These are phyloP conservation scores for Cadophora gregata DNA, from an alignment of 2,329 filamentous ascomycete genomes.

Conservation along the genomic window DNA sequence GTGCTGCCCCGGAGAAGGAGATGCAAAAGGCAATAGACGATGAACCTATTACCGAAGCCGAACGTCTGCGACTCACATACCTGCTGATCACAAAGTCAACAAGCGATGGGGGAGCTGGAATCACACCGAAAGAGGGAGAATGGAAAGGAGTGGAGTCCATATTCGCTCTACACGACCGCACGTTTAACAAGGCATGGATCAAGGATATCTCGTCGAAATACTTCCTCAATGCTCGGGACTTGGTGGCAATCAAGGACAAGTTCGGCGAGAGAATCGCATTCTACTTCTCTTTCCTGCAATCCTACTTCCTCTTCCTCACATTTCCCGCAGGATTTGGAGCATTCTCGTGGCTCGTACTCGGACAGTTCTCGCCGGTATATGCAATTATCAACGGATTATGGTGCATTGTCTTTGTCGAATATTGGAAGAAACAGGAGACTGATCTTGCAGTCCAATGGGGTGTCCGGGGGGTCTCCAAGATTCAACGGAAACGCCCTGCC, in stretches of 20 bases:
- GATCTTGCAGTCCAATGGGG: slow-evolving; percentile 90
- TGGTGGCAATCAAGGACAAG: slow-evolving; percentile 77
- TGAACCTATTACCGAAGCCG: slow-evolving; percentile 84
- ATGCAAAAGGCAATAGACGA: slow-evolving; percentile 69
- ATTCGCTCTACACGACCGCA: slow-evolving; percentile 80
- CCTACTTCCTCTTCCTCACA: slow-evolving; percentile 86
- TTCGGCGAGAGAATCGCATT: slow-evolving; percentile 89
- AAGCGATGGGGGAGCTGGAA: slow-evolving; percentile 79
- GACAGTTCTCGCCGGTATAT: slow-evolving; percentile 83
- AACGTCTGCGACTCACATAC: slow-evolving; percentile 86
- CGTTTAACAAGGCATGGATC: slow-evolving; percentile 78
- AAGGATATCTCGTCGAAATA: slow-evolving; percentile 77
- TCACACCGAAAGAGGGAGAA: slow-evolving; percentile 70
- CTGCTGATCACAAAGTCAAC: slow-evolving; percentile 78
- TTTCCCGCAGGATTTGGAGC: slow-evolving; percentile 82
- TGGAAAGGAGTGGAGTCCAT: slow-evolving; percentile 77
- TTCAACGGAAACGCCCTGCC: slow-evolving; percentile 77
- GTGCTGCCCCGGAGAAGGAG: slow-evolving; percentile 76
- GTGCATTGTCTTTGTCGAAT: slow-evolving; percentile 90
- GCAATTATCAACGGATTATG: slow-evolving; percentile 81
- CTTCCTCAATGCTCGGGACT: slow-evolving; percentile 66
- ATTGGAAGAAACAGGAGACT: slow-evolving; percentile 92
- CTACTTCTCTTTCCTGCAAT: slow-evolving; percentile 93
- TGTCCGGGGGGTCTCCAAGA: slow-evolving; percentile 80
- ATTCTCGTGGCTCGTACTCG: slow-evolving; percentile 79